phyloP scores from a whole-genome alignment of 2,329 filamentous ascomycete genomes.

The Phyllosticta citriasiana region DNA sequence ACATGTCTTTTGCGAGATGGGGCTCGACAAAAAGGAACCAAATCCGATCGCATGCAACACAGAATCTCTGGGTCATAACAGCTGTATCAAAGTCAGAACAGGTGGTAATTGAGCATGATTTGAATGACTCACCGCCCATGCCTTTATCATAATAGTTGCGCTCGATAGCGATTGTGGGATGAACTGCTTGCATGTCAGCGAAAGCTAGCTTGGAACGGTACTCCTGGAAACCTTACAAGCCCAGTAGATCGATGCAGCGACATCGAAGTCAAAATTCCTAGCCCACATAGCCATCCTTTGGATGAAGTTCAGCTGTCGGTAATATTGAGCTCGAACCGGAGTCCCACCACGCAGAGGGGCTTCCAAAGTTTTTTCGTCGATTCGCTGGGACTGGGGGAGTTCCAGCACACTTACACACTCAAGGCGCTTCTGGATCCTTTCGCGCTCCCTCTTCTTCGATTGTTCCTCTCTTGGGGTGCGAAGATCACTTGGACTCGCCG shows the following conservation, averaged over 20 bases:
- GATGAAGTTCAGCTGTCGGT: too few species aligned
- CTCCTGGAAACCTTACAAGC: too few species aligned
- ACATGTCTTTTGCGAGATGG: background rate
- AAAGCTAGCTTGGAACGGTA: background rate
- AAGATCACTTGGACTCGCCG: background rate
- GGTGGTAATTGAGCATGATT: background rate
- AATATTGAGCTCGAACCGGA: too few species aligned
- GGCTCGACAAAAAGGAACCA: background rate
- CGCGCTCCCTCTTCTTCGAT: background rate
- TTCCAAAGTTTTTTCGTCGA: too few species aligned
- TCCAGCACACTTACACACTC: background rate
- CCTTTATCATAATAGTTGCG: background rate
- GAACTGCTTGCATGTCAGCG: background rate
- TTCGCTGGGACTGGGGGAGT: too few species aligned
- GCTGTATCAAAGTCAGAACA: background rate
- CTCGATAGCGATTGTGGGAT: background rate
- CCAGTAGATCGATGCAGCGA: background rate
- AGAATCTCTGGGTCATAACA: background rate
- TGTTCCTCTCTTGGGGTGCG: background rate
- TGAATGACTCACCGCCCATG: background rate
- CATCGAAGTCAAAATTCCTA: background rate
- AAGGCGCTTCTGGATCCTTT: background rate
- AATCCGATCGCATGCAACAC: background rate
- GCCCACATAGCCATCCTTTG: too few species aligned
- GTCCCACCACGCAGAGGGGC: too few species aligned